These are phyloP conservation scores for Coemansia reversa DNA, from an alignment of 192 early-diverging fungal genomes.

Conservation along the genomic window DNA sequence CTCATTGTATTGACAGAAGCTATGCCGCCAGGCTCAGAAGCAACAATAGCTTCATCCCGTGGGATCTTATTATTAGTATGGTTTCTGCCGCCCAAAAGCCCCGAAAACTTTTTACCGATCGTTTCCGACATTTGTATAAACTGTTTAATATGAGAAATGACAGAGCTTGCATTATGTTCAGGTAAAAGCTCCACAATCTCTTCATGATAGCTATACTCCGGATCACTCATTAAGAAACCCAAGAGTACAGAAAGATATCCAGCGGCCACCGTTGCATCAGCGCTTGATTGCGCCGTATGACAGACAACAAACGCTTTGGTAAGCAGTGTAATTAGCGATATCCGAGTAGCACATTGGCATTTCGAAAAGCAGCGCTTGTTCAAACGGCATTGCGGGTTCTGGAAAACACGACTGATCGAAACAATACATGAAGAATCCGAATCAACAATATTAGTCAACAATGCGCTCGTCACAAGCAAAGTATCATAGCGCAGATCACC, in stretches of 20 bases:
- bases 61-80: neutral
- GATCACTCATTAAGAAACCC: conserved; percentile 36
- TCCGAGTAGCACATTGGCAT: conserved; percentile 24
- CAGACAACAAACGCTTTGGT: conserved; percentile 34
- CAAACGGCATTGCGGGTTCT: conserved; percentile 34
- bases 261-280: conserved; percentile 39
- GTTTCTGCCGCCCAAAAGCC: conserved; percentile 20
- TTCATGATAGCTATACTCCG: conserved; percentile 8
- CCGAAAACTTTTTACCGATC: conserved; percentile 30
- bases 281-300: conserved; percentile 8
- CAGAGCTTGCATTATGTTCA: conserved; percentile 9
- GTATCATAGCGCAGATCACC: conserved; percentile 41
- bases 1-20: neutral
- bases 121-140: conserved; percentile 43
- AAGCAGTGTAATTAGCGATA: conserved; percentile 27
- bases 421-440: conserved; percentile 38
- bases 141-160: conserved; percentile 29
- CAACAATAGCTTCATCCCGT: neutral
- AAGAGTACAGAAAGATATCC: conserved; percentile 47
- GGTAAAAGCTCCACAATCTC: conserved; percentile 27
- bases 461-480: conserved; percentile 41
- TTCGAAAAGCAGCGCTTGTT: conserved; percentile 28
- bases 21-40: neutral
- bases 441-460: conserved; percentile 46
- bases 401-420: conserved; percentile 31